Evolutionary conservation across 176 grass and related monocot species (phyloP), one percentile per base, ranked within the genome.

Genomic region (Cymbopogon citratus): DNA sequence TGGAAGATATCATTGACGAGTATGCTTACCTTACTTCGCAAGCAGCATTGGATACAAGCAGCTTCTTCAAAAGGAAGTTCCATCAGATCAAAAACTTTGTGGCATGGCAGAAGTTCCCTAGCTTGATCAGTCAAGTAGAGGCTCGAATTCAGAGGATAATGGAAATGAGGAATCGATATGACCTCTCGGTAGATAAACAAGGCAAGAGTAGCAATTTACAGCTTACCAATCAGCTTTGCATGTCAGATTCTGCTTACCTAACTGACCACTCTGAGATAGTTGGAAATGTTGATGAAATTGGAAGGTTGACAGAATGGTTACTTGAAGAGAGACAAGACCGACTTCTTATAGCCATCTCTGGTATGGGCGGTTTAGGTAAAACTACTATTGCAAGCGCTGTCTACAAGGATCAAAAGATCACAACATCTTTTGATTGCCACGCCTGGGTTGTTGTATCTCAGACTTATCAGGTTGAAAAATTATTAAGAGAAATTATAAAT

Each of bases 301-400:
- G 45, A 56, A 66, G 12, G 19, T n/a, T 87, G 38, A 41, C 21
- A 23, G 5, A 73, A 4, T 86, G 69, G 29, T 36, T 80, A 18
- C 31, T 43, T 35, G 85, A 87, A 18, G 56, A 12, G 34, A 41
- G 33, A 27, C 13, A 71, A 75, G 67, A 63, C 19, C 78, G 70
- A 11, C 2, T 15, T 9, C 13, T 66, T 9, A 71, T 90, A 6
- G 81, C 83, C 4, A 90, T 86, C 3, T 60, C 23, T 8, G 87
- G 83, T 4, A 90, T 90, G 82, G 87, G 82, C 21, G 83, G 83
- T 10, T 44, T 78, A 73, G 45, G 45, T 48, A 48, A 48, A 48
- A 48, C 45, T 48, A 48, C 45, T 16, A 48, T 48, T 3, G 45
- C 79, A 18, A 86, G 51, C 9, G 36, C 39, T 3, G 29, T 82